phyloP scores from a whole-genome alignment of 2,329 filamentous ascomycete genomes.

The Dothistroma septosporum region DNA sequence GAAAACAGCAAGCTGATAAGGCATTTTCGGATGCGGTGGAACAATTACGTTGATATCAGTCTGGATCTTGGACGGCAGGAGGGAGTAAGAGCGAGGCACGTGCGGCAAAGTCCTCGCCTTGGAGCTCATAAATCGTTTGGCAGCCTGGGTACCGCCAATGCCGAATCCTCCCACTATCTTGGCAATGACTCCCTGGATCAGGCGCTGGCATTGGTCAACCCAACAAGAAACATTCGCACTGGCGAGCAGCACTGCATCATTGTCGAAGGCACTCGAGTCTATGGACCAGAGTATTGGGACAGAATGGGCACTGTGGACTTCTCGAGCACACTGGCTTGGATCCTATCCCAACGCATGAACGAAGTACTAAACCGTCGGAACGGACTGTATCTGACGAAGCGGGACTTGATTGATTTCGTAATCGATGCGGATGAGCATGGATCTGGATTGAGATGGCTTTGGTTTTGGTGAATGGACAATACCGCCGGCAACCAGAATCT shows the following conservation, averaged over 20 bases:
- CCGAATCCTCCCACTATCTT: background rate
- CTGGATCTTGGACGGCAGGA: constrained; percentile 10
- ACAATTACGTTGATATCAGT: constrained; percentile 18
- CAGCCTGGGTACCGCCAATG: background rate
- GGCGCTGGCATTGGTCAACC: background rate
- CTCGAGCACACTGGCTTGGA: constrained; percentile 9
- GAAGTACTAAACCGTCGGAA: background rate
- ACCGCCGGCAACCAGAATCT: background rate
- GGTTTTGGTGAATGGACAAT: constrained; percentile 15
- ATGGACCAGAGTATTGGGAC: constrained; percentile 14
- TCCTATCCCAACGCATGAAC: constrained; percentile 8
- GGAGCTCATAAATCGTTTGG: background rate
- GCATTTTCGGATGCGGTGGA: constrained; percentile 17
- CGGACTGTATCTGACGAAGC: constrained; percentile 1
- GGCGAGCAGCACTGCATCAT: constrained; percentile 6
- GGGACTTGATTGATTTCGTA: constrained; percentile 11
- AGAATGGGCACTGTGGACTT: constrained; percentile 16
- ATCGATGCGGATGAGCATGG: constrained; percentile 14
- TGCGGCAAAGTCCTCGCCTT: background rate
- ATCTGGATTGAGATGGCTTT: constrained; percentile 17
- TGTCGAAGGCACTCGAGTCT: constrained; percentile 10
- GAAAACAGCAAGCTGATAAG: constrained; percentile 10
- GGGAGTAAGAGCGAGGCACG: background rate
- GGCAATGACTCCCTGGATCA: background rate
- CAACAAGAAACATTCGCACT: constrained; percentile 4